phyloP scores from a whole-genome alignment of 2,329 filamentous ascomycete species.

The Chaetothyriales sp. region DNA sequence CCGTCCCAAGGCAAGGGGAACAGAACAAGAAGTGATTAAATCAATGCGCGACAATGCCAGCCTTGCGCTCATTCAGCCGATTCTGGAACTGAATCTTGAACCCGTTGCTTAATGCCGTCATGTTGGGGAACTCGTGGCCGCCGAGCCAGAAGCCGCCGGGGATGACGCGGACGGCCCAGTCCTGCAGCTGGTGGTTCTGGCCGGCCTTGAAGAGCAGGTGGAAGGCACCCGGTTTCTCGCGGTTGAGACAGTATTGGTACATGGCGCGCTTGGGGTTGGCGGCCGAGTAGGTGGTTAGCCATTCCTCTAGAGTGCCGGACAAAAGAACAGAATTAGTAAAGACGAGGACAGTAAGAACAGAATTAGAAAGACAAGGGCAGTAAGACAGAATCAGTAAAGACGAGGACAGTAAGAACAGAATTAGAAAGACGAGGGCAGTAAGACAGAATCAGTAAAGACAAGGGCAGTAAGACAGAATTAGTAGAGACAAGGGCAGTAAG shows the following conservation, averaged over 20 bases:
- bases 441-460: no score
- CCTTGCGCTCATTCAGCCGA: constrained; percentile 4
- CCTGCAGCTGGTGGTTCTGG: constrained; percentile 55
- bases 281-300: constrained; percentile 89
- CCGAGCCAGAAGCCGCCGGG: constrained; percentile 87
- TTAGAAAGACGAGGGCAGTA: no score
- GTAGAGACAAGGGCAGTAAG: no score
- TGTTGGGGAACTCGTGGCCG: constrained; percentile 81
- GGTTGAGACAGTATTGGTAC: constrained; percentile 91
- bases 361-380: no score
- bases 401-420: no score
- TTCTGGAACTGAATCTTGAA: constrained; percentile 78
- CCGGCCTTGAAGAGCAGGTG: constrained; percentile 93
- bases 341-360: no score
- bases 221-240: constrained; percentile 87
- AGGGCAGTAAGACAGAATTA: no score
- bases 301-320: constrained; percentile 55
- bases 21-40: no score
- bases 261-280: constrained; percentile 88
- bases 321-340: background rate
- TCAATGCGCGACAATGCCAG: background rate
- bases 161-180: constrained; percentile 78
- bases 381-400: no score
- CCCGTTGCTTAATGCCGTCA: constrained; percentile 88
- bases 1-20: no score